These are phyloP conservation scores for Eucalyptus grandis DNA, from an alignment of 345 rosid species.

Conservation along the genomic window DNA sequence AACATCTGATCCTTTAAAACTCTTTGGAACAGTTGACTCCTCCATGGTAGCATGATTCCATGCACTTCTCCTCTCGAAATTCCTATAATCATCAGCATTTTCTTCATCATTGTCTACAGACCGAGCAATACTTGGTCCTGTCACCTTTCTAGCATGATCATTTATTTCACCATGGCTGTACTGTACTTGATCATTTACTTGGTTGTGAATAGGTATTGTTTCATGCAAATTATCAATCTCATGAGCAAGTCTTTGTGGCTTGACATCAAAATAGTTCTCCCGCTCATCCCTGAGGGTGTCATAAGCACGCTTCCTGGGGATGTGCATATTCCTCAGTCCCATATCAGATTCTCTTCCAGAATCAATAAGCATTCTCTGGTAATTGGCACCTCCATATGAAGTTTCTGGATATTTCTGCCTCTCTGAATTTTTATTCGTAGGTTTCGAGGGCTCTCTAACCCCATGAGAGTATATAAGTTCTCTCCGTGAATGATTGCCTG, in stretches of 20 bases:
- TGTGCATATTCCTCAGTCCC: conserved; percentile 6
- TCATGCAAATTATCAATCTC: conserved; percentile 9
- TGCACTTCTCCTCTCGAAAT: conserved; percentile 7
- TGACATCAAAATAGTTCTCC: conserved; percentile 15
- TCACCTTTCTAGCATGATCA: conserved; percentile 10
- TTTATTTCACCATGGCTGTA: conserved; percentile 15
- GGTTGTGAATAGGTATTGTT: conserved; percentile 5
- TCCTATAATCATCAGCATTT: conserved; percentile 13
- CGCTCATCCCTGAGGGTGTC: conserved; percentile 14
- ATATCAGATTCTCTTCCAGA: conserved; percentile 13
- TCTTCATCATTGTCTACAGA: conserved; percentile 12
- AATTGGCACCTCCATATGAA: conserved; percentile 4
- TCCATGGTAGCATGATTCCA: conserved; percentile 14
- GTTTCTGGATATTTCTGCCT: conserved; percentile 16
- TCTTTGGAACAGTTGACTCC: conserved; percentile 6
- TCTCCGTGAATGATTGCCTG: conserved; percentile 8
- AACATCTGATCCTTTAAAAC: conserved; percentile 15
- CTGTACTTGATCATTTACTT: conserved; percentile 1
- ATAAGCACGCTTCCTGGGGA: conserved; percentile 6
- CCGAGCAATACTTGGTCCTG: conserved; percentile 16
- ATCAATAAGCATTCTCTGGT: conserved; percentile 8
- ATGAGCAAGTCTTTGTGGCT: conserved; percentile 4
- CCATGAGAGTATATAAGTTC: conserved; percentile 10
- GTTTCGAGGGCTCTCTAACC: conserved; percentile 14
- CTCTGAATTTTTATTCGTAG: conserved; percentile 17